Base-by-base conservation (phyloP, 2,329 filamentous ascomycete genomes). In the Colletotrichum nymphaeae region DNA sequence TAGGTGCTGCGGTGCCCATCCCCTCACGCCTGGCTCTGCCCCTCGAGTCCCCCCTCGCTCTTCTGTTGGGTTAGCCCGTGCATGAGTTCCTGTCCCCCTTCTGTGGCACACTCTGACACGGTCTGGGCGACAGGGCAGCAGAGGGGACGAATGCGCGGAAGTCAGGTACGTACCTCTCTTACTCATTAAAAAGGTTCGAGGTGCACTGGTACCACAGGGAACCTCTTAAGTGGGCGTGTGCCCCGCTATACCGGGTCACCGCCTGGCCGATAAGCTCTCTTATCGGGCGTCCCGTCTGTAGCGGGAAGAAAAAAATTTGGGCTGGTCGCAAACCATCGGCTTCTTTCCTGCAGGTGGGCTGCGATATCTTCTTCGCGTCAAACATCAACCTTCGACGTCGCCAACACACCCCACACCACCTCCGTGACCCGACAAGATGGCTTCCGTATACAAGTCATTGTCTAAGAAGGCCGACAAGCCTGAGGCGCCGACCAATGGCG, bases 371-470 rank as follows among this genome's bases (percentile, higher is more conserved):
- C 59, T 28, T 52, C 30, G 55, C 14, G 55, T 28, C 30, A 26
- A 26, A 26, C 24, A 58, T 28, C n/a, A 16, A 58, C 26, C 32
- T 57, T 24, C 46, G 46, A 37, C 46, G 32, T 35, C 22, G 19
- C 42, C 28, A 32, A n/a, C 6, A n/a, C 28, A 7, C 19, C 37
- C 37, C 26, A 63, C 26, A 63, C 59, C 24, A 60, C 57, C 5
- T 32, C n/a, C 14, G n/a, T 14, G 19, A 65, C 30, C 22, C 63
- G n/a, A 49, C 35, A 67, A 49, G 75, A 93, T 94, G 93, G 92
- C 92, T 63, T 87, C 93, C 55, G 92, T 94, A 30, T 94, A 94
- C 85, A 94, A 94, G 81, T 91, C 92, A 19, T 85, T 95, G 65
- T 92, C 91, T 6, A 94, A 93, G 83, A 83, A 84, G 68, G 85